Base-by-base conservation (phyloP, 345 rosid genomes). In the Moricandia arvensis region DNA sequence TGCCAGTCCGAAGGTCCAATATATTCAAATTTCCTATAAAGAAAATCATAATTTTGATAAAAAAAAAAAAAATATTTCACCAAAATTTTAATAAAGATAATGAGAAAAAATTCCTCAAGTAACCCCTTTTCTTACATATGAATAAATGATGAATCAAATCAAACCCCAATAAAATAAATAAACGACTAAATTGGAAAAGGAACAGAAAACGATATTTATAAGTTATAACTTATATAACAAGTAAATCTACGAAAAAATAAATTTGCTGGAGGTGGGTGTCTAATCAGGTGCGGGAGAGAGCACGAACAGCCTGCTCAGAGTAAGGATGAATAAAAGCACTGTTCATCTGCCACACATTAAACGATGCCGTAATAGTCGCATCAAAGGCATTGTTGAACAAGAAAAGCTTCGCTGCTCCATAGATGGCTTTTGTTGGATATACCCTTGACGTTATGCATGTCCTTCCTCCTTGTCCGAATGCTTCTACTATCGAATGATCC, bases 401-500 rank as follows among this genome's bases (percentile, higher is more conserved):
- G 83, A 86, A 91, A 8, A 94, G 59, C 68, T 73, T 84, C 1
- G 97, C 89, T 3, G 84, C 88, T 70, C 97, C 93, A 30, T 90
- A 88, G 13, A 91, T 90, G 15, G 98, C 98, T 55, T 83, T 71
- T 4, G 97, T 91, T 15, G 97, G 98, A 68, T 91, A 94, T 4
- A 94, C 78, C 58, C 98, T 85, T 5, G 98, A 90, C 1, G 97
- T 81, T 26, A 91, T 90, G 6, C 88, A 91, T 41, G 81, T 89
- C 73, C 97, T 82, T 29, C 98, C 98, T 72, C 97, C 90, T 81
- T 89, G 97, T 0, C 71, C 96, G 34, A 87, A 94, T 75, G 87
- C 90, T 77, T 94, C 98, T 27, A 94, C 87, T 26, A 94, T 90
- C 8, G 98, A 90, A 85, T 91, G 98, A 83, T 94, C 98, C 16